Percentiles rank a stretch among this genome's conserved stretches.
Conservation (phyloP, 768 basidiomycete species). For the Rhodotorula toruloides region DNA sequence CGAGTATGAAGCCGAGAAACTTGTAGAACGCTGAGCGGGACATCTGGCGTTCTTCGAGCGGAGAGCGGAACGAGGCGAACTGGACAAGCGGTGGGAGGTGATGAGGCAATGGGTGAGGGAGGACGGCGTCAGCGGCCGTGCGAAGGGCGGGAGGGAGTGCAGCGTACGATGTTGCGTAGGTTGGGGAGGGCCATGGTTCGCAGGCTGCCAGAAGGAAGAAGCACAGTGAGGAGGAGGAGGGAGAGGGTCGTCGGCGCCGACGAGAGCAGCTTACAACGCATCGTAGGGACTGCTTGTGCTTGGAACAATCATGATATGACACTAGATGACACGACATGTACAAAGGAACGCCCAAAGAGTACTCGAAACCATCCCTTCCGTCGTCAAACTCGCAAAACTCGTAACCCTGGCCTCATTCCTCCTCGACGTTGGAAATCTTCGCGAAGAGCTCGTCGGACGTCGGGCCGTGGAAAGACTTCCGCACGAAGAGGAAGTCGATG, state of each 20-base stretch:
- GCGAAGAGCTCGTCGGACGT: not conserved
- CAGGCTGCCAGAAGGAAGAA: too few relatives aligned
- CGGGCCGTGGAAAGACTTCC: not conserved
- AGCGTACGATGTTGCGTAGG: constrained; percentile 34
- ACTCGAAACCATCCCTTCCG: too few relatives aligned
- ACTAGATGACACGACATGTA: too few relatives aligned
- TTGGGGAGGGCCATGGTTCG: constrained; percentile 34
- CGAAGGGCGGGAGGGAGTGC: fast-evolving
- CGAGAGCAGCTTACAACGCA: too few relatives aligned
- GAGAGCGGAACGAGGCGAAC: constrained; percentile 39
- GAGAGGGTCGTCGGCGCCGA: too few relatives aligned
- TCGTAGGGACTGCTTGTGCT: too few relatives aligned
- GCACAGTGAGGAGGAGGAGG: too few relatives aligned
- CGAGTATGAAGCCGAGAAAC: constrained; percentile 26
- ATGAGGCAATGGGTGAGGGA: not conserved
- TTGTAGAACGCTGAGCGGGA: constrained; percentile 37
- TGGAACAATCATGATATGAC: too few relatives aligned
- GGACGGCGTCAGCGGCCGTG: not conserved
- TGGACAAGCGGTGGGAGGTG: not conserved
- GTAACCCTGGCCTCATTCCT: too few relatives aligned
- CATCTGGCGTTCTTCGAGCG: constrained; percentile 37
- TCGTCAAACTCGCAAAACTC: too few relatives aligned
- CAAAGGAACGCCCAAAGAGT: too few relatives aligned
- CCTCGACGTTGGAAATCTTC: too few relatives aligned
- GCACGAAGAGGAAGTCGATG: not conserved